Conservation (phyloP, 495 filamentous ascomycete species). For the Podospora didyma region DNA sequence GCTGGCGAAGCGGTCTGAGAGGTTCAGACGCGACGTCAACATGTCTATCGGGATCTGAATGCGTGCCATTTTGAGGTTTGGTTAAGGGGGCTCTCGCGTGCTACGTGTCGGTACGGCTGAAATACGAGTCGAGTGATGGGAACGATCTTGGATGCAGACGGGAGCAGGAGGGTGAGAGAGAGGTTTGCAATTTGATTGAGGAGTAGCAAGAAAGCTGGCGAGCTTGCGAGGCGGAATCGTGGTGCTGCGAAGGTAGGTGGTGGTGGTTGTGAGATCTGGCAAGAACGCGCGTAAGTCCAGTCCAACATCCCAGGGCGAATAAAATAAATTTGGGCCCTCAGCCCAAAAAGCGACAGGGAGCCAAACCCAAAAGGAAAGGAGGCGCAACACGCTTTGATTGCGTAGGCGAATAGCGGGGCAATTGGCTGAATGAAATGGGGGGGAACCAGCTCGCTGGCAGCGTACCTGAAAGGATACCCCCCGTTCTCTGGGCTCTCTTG, state of each 20-base stretch:
- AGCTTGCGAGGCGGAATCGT: not conserved
- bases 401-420: no score
- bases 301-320: slow-evolving; percentile 14
- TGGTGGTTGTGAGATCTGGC: slow-evolving; percentile 23
- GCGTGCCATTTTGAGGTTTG: slow-evolving; percentile 61
- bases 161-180: slow-evolving; percentile 59
- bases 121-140: no score
- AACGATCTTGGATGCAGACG: no score
- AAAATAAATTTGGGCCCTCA: slow-evolving; percentile 18
- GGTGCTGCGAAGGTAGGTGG: not conserved
- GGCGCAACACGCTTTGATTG: not conserved
- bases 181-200: not conserved
- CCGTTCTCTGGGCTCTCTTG: no score
- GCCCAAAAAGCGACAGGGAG: slow-evolving; percentile 1
- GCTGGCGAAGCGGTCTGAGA: slow-evolving; percentile 68
- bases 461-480: no score
- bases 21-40: slow-evolving; percentile 83
- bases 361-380: not conserved
- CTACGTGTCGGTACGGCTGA: no score
- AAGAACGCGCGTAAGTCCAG: slow-evolving; percentile 22
- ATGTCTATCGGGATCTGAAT: slow-evolving; percentile 88
- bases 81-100: no score
- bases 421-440: no score
- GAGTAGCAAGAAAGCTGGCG: not conserved
- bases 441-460: no score